Conservation (phyloP, 225 moss, liverwort and hornwort species). For the Neckera pumila region DNA sequence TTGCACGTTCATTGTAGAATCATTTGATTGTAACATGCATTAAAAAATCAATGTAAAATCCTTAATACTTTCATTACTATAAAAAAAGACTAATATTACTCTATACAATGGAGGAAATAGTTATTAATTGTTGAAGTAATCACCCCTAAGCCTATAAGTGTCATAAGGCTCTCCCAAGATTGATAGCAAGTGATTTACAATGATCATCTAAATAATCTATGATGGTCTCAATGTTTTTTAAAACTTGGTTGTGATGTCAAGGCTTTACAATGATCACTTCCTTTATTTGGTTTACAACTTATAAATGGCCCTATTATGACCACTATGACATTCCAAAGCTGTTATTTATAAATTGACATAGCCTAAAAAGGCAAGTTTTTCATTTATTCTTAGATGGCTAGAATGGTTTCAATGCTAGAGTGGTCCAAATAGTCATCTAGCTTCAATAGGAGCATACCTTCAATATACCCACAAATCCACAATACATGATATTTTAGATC, state of each 20-base stretch:
- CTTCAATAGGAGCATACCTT: not conserved
- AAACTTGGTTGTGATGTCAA: accelerated
- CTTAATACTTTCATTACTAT: not conserved
- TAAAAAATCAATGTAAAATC: not conserved
- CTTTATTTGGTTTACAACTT: not conserved
- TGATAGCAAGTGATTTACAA: not conserved
- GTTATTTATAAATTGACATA: not conserved
- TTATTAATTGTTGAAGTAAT: not conserved
- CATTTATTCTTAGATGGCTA: not conserved
- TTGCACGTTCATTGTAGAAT: too few relatives aligned
- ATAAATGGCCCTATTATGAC: not conserved
- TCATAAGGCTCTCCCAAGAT: accelerated
- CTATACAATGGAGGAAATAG: not conserved
- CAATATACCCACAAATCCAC: not conserved
- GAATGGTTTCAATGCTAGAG: accelerated
- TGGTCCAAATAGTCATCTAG: not conserved
- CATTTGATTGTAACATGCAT: not conserved
- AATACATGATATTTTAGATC: not conserved
- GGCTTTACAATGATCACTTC: not conserved
- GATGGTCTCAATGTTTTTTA: not conserved
- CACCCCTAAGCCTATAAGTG: not conserved
- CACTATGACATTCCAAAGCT: not conserved
- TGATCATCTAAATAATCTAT: not conserved
- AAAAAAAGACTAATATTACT: too few relatives aligned
- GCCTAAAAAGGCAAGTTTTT: not conserved